Evolutionary conservation across 2,329 filamentous ascomycete species (phyloP), one percentile per base, ranked within the genome.

Genomic region (Paecilomyces sp.): DNA sequence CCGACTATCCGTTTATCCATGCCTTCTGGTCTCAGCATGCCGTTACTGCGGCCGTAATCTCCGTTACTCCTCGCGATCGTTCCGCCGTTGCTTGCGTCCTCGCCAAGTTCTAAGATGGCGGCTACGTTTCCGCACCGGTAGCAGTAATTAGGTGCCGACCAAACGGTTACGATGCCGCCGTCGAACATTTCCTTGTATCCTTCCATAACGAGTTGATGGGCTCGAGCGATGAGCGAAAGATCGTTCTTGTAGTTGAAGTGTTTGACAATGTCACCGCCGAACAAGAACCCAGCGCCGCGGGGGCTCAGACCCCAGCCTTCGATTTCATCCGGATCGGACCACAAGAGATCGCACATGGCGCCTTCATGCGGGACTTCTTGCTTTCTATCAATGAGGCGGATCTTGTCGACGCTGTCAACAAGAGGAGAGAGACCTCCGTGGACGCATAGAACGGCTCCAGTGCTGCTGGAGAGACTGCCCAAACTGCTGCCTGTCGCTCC

Each of bases 131-230:
- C 92, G 70, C 92, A 97, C 64, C 91, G 86, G 77, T 97, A 97
- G 78, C 92, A 97, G 80, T 97, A 97, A 74, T 97, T 97, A 0
- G 92, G 92, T 9, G 92, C 92, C 0, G 90, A 95, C 93, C 94
- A 99, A n/a, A 99, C 94, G 0, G 94, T 99, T 51, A 97, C 94
- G 64, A 99, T 97, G 55, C 88, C 91, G 13, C 87, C 89, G 71
- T 96, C 91, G 70, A 97, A 99, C 92, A 97, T 97, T 74, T 97
- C 94, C 78, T 97, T 97, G 76, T 97, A 99, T 0, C 94, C 94
- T 74, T 99, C 94, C 94, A 97, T 99, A 64, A 99, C 94, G 24
- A 99, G 86, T 75, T 99, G 94, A 72, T 99, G 94, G 0, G 94
- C 94, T 58, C 94, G 86, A 18, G 93, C 94, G 65, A 99, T 94